Conservation (phyloP, 129 eudicot species). For the Chrysanthemum lavandulifolium region DNA sequence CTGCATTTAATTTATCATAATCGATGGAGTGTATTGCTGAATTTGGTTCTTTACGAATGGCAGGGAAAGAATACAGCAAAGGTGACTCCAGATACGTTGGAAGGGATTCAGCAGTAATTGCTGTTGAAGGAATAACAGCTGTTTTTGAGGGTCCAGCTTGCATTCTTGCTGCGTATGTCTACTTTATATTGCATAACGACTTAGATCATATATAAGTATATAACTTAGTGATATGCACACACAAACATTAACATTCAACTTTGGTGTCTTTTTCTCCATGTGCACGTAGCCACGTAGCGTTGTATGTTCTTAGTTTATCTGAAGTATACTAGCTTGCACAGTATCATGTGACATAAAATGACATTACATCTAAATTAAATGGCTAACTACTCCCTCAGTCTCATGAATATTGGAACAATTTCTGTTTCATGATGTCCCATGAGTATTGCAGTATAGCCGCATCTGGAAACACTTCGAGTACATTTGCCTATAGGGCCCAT, state of each 20-base stretch:
- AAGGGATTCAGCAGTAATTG: slow-evolving; percentile 62
- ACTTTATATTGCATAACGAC: neutral
- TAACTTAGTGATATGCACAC: too few species aligned
- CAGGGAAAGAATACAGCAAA: slow-evolving; percentile 98
- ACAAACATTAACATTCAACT: neutral
- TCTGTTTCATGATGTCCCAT: too few species aligned
- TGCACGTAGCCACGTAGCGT: too few species aligned
- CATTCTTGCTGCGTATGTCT: slow-evolving; percentile 72
- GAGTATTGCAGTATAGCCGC: too few species aligned
- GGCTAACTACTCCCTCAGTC: too few species aligned
- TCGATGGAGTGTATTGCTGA: neutral
- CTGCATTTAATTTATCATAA: neutral
- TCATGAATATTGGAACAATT: neutral
- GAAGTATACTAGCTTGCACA: neutral
- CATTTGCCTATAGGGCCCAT: too few species aligned
- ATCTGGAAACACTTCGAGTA: too few species aligned
- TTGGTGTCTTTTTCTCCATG: neutral
- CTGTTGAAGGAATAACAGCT: slow-evolving; percentile 83
- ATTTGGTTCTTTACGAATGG: neutral
- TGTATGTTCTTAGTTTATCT: neutral
- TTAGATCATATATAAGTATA: neutral
- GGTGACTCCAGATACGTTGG: slow-evolving; percentile 88
- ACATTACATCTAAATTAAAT: too few species aligned
- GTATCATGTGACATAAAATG: neutral
- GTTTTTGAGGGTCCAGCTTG: slow-evolving; percentile 86